These are phyloP conservation scores for Ascochyta clinopodiicola DNA, from an alignment of 2,329 filamentous ascomycete genomes.

Conservation along the genomic window DNA sequence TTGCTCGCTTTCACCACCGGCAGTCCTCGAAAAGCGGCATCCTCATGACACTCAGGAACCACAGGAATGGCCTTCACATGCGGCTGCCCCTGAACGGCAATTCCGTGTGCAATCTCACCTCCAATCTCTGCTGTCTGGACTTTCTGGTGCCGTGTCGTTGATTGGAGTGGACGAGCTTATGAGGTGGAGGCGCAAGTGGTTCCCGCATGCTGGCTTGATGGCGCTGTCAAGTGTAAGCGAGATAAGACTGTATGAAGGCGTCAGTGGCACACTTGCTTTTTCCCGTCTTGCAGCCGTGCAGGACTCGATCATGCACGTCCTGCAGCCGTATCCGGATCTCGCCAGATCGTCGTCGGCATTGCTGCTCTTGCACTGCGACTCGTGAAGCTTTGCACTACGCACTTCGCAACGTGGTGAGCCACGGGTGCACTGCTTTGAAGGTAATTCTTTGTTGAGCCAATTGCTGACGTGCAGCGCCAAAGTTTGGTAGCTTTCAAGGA, in stretches of 20 bases:
- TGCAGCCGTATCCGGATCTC: constrained; percentile 6
- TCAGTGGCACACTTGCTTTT: constrained; percentile 15
- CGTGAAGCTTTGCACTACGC: not conserved
- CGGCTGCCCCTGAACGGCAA: constrained; percentile 3
- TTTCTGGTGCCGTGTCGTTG: not conserved
- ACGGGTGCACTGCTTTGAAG: not conserved
- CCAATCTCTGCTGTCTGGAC: constrained; percentile 3
- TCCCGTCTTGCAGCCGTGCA: constrained; percentile 11
- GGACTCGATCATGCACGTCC: not conserved
- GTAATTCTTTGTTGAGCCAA: not conserved
- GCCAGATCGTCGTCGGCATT: constrained; percentile 11
- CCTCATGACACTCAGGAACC: constrained; percentile 2
- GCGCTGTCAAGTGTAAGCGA: constrained; percentile 17
- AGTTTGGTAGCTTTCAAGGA: constrained; percentile 10
- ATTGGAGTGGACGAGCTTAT: constrained; percentile 6
- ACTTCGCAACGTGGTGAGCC: constrained; percentile 7
- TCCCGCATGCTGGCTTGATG: constrained; percentile 7
- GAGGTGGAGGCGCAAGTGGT: constrained; percentile 11
- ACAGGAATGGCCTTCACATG: not conserved
- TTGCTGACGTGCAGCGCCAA: not conserved
- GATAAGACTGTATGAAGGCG: constrained; percentile 11
- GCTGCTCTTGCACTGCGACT: constrained; percentile 1
- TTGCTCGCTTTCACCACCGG: not conserved
- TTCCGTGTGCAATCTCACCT: constrained; percentile 12
- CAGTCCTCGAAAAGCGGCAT: not conserved